These are phyloP conservation scores for Thielaviopsis ethacetica DNA, from an alignment of 2,329 filamentous ascomycete species.

Conservation along the genomic window DNA sequence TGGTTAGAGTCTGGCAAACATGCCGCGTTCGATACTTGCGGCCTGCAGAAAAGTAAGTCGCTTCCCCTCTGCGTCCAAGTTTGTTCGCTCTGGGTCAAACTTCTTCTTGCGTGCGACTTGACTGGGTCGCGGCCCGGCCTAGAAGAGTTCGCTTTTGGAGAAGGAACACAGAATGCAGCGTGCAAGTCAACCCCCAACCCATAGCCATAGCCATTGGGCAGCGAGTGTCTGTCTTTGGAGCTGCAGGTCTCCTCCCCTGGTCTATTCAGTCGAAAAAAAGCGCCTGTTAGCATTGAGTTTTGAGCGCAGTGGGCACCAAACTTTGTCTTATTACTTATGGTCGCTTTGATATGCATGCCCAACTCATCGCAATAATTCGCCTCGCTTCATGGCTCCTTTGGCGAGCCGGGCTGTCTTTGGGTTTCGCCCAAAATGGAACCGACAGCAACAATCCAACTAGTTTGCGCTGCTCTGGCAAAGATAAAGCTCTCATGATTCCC, in stretches of 20 bases:
- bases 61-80: no score
- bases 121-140: no score
- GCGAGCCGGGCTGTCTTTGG: no score
- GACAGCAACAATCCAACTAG: not conserved
- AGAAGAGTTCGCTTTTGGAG: not conserved
- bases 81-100: no score
- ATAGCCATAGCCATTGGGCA: not conserved
- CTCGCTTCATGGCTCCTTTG: not conserved
- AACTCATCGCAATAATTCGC: constrained; percentile 3
- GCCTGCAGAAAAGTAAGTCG: no score
- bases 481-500: not conserved
- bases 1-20: not conserved
- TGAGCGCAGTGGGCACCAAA: not conserved
- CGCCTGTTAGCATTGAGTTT: not conserved
- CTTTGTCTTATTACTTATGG: constrained; percentile 6
- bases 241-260: not conserved
- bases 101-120: no score
- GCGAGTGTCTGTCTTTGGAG: not conserved
- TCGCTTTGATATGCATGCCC: constrained; percentile 9
- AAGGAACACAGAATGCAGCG: no score
- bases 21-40: no score
- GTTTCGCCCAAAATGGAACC: not conserved
- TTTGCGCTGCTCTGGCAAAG: not conserved
- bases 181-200: not conserved
- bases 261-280: not conserved